Evolutionary conservation across 2,329 filamentous ascomycete genomes (phyloP), one percentile per base, ranked within the genome.

Genomic region (Diaporthe capsici): DNA sequence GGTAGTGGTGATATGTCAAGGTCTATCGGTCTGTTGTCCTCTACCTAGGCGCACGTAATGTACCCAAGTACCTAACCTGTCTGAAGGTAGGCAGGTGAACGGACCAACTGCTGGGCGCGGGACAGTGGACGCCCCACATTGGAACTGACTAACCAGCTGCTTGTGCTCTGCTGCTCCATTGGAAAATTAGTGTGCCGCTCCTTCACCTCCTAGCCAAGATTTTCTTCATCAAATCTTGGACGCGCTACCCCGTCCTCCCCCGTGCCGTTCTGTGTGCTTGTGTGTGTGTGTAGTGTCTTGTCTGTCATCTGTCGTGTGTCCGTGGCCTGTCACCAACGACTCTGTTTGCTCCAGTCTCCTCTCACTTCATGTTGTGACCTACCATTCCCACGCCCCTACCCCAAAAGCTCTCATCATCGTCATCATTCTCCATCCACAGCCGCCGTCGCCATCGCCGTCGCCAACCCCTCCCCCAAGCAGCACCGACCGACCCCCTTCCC

Each of bases 141-240:
- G 12, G 31, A 28, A 17, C 39, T 39, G 31, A 51, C 63, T 39
- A 68, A 53, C 47, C 20, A 37, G 31, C 49, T 22, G 31, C 70
- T 9, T 51, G 4, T 15, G n/a, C 20, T 22, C 17, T 39, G 17
- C 8, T 34, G n/a, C 71, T 55, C 58, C 31, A 53, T 49, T 63
- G 60, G 57, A 72, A 63, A 63, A 53, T 63, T 72, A 63, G 58
- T 63, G 71, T 47, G 47, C 58, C 47, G 71, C 58, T 73, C 47
- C 71, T 39, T 68, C 65, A 53, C 65, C 65, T 67, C 63, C 63
- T 70, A 12, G 49, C 34, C 37, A 55, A 28, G 65, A 42, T 70
- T 70, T 70, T 70, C 65, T 70, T 70, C 47, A 22, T 55, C 65
- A 70, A 55, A 70, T 70, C 65, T 70, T 70, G 49, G 49, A 42